Base-by-base conservation (phyloP, 1,284 basidiomycete species). In the Xanthoconium separans region DNA sequence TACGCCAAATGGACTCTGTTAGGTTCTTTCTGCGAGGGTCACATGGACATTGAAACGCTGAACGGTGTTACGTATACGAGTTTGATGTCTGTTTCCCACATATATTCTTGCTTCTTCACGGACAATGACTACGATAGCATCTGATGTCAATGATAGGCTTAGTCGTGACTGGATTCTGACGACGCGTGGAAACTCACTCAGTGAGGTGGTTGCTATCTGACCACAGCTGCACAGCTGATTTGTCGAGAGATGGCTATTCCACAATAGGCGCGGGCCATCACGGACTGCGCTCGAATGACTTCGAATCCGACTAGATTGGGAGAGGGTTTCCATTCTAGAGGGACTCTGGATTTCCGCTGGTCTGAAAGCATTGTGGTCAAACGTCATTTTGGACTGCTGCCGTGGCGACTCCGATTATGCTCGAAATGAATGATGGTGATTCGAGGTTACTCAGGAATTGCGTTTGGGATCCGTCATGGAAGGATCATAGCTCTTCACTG, bases 31-130 rank as follows among this genome's bases (percentile, higher is more conserved):
- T 42, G 39, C 49, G 45, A 42, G 34, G 2, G 20, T 56, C 59
- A 51, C 18, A 8, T 37, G 48, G 39, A 46, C 43, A 8, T 30
- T 42, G n/a, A n/a, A 39, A 39, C 18, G 15, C 22, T 16, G 44
- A 40, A 45, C 29, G 7, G 10, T 50, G 31, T 58, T 58, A 64
- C 61, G 48, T 58, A 61, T n/a, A n/a, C n/a, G n/a, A n/a, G n/a
- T n/a, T n/a, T 15, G 16, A n/a, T 47, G 24, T 44, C 48, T 61
- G 61, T 33, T 55, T n/a, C 24, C 42, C 40, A 30, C 4, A 18
- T 20, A 30, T 16, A 16, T 22, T 15, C 22, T 33, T n/a, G 22
- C 40, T 37, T 24, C 18, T 41, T 43, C 27, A 6, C 24, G 45
- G 37, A 12, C 18, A 6, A 37, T 18, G 16, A 18, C 36, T 37